A percentile compares a stretch with the other conserved stretches of the same genome.
Conservation (phyloP, 306 rosid genomes). For the Parietaria judaica region DNA sequence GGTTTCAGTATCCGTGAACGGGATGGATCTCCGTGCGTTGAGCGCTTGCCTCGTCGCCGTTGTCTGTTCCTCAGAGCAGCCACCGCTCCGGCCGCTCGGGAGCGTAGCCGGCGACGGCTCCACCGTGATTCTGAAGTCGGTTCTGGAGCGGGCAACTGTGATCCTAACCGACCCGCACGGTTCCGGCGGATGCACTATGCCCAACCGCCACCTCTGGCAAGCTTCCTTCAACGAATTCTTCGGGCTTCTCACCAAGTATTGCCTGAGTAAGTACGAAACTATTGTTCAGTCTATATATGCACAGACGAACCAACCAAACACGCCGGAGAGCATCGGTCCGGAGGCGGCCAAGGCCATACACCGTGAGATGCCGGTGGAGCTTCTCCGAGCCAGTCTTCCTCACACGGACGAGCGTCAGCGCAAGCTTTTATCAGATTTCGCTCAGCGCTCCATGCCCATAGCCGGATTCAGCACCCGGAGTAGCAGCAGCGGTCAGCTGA, state of each 20-base stretch:
- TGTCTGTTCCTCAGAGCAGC: conserved; percentile 84
- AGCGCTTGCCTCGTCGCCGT: conserved; percentile 94
- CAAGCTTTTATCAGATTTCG: conserved; percentile 61
- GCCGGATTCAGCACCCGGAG: conserved; percentile 40
- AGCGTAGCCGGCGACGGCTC: conserved; percentile 87
- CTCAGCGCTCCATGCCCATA: conserved; percentile 79
- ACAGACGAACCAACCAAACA: conserved; percentile 46
- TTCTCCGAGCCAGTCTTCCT: conserved; percentile 93
- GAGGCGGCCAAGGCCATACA: conserved; percentile 74
- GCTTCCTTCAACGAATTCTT: conserved; percentile 89
- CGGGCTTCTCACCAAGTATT: conserved; percentile 69
- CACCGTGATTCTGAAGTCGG: conserved; percentile 64
- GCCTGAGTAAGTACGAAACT: conserved; percentile 72
- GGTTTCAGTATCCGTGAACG: conserved; percentile 55
- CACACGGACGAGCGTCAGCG: conserved; percentile 68
- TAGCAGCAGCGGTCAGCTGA: conserved; percentile 46
- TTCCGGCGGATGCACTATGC: conserved; percentile 50
- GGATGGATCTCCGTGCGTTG: conserved; percentile 83
- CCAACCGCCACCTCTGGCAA: conserved; percentile 89
- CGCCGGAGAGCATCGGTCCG: conserved; percentile 37
- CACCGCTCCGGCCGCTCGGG: conserved; percentile 95
- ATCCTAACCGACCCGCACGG: conserved; percentile 67
- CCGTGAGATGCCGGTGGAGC: conserved; percentile 95
- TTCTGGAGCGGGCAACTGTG: conserved; percentile 84
- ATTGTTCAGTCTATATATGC: conserved; percentile 51